Conservation (phyloP, 1,139 yeast genomes). For the Sugiyamaella pinicola region DNA sequence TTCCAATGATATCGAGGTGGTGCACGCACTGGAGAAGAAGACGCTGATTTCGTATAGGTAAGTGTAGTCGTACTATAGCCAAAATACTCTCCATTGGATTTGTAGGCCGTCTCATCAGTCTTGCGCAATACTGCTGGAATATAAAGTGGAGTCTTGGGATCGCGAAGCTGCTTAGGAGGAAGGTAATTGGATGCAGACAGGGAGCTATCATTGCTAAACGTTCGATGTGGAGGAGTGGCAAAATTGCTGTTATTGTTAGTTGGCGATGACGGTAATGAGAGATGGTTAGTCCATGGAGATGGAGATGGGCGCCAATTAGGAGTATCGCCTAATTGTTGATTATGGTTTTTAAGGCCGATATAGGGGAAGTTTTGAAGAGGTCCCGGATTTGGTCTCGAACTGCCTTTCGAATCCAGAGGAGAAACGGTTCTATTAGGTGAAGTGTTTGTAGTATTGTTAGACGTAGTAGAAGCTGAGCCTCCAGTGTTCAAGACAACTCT, state of each 20-base stretch:
- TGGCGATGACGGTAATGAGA: conserved; percentile 30
- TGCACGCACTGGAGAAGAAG: conserved; percentile 37
- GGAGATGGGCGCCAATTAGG: conserved; percentile 15
- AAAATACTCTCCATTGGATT: conserved; percentile 41
- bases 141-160: conserved; percentile 79
- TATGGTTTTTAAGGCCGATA: conserved; percentile 13
- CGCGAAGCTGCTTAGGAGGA: conserved; percentile 42
- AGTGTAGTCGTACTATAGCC: conserved; percentile 3
- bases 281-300: conserved; percentile 17
- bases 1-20: conserved; percentile 79
- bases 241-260: conserved; percentile 16
- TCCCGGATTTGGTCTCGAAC: neutral
- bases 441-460: conserved; percentile 14
- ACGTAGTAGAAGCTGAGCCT: conserved; percentile 9
- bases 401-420: conserved; percentile 3
- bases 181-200: conserved; percentile 8
- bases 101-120: conserved; percentile 44
- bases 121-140: conserved; percentile 86
- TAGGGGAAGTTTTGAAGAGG: conserved; percentile 21
- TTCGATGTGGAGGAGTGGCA: conserved; percentile 20
- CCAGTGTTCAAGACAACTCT: conserved; percentile 18
- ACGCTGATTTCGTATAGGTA: conserved; percentile 7
- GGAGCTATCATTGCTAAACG: conserved; percentile 16
- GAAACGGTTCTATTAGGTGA: conserved; percentile 12
- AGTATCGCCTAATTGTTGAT: conserved; percentile 1